phyloP scores from a whole-genome alignment of 305 asterid genomes.

The Fraxinus angustifolia region DNA sequence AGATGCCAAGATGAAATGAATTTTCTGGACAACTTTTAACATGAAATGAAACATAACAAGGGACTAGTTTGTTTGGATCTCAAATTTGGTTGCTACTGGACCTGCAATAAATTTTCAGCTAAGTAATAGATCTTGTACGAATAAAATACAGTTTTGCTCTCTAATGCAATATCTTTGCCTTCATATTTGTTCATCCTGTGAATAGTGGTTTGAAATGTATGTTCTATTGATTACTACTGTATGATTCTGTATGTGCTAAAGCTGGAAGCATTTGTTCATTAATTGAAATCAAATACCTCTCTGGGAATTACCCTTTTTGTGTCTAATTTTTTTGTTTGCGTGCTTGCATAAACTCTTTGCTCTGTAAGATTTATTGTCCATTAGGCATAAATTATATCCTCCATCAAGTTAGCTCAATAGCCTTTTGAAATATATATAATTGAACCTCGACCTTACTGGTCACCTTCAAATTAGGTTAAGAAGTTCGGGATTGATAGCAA shows the following conservation, averaged over 20 bases:
- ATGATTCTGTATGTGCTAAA: not conserved
- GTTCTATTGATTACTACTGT: not conserved
- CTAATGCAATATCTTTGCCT: not conserved
- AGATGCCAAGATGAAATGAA: constrained; percentile 3
- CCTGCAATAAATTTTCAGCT: constrained; percentile 4
- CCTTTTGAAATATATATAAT: not conserved
- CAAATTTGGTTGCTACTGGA: not conserved
- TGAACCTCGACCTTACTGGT: constrained; percentile 18
- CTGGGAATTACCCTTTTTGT: not conserved
- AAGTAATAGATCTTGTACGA: not conserved
- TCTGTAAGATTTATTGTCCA: not conserved
- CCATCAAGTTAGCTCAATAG: not conserved
- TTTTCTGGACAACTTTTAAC: not conserved
- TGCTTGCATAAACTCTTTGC: not conserved
- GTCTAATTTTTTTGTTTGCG: not conserved
- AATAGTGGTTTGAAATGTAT: not conserved
- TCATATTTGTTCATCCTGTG: constrained; percentile 1
- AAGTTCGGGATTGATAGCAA: constrained; percentile 93
- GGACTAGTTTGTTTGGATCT: constrained; percentile 2
- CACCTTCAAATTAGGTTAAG: constrained; percentile 61
- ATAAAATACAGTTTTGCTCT: not conserved
- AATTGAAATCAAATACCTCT: not conserved
- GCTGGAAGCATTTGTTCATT: not conserved
- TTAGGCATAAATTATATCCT: not conserved
- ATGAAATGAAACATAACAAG: constrained; percentile 3